Base-by-base conservation (phyloP, 2,329 filamentous ascomycete genomes). In the Hypoxylon sp. region DNA sequence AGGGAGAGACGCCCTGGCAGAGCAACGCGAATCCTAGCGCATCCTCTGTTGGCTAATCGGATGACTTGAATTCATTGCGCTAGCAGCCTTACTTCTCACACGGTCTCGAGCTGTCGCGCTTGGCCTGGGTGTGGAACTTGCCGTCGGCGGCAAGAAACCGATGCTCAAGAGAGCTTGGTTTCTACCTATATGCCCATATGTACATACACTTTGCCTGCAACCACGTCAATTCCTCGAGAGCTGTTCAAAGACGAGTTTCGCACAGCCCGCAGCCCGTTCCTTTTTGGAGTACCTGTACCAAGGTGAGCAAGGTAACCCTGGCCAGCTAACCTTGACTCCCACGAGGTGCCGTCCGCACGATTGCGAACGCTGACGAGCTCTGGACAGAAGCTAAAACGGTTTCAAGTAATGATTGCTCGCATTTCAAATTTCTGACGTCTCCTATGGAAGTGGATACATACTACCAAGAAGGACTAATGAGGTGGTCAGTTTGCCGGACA, bases 321-420 rank as follows among this genome's bases (percentile, higher is more conserved):
- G 68, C 27, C 8, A 31, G 14, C 8, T 2, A 66, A 61, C 65
- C 68, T 46, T 58, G 51, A 61, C 54, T 53, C 22, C 66, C 69
- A 69, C 62, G 69, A 66, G 68, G 58, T 27, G 40, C 14, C 46
- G 62, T 27, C 54, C 61, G 62, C 65, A 51, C 61, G 60, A 64
- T 64, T 25, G 64, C 49, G 31, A 61, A 35, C 14, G 57, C 22
- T 54, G 48, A 64, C 55, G 31, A 57, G 58, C 25, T 54, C 37
- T 63, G 46, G 55, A 50, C 33, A 58, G 49, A 42, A 44, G 56
- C 55, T 58, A 67, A 40, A 53, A 37, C 31, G 53, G 50, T 53
- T 64, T 58, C 49, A 53, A 33, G 59, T 25, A 63, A 54, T 55
- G 37, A 57, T 58, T 64, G 37, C 54, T 61, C 46, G 64, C 61